Percentiles rank a stretch among this genome's conserved stretches.
phyloP scores from a whole-genome alignment of 2,329 filamentous ascomycete genomes.

The Epichloe typhina region DNA sequence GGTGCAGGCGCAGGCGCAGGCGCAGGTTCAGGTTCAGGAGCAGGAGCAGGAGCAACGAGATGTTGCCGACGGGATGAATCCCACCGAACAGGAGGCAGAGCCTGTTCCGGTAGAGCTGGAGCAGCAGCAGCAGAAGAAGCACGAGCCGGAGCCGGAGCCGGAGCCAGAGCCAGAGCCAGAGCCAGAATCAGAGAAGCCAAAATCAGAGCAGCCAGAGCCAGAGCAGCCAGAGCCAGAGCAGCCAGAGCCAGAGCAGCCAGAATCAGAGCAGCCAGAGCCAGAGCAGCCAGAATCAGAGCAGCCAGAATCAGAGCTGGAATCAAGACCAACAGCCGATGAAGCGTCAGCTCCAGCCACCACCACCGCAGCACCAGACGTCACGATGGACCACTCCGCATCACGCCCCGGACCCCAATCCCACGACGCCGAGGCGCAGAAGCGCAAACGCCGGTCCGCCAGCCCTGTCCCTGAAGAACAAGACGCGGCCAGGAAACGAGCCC shows the following conservation, averaged over 20 bases:
- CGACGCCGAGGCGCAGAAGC: conserved; percentile 41
- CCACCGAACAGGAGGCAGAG: not conserved
- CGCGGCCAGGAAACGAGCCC: conserved; percentile 40
- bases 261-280: no score
- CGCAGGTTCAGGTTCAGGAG: not conserved
- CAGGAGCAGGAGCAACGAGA: no score
- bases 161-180: not conserved
- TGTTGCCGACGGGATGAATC: not conserved
- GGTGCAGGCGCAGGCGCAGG: no score
- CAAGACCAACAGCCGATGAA: not conserved
- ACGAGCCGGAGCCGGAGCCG: not conserved
- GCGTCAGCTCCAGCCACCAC: not conserved
- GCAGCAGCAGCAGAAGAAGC: not conserved
- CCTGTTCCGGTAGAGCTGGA: not conserved
- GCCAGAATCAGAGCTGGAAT: not conserved
- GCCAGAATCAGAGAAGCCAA: not conserved
- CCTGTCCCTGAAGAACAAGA: conserved; percentile 43
- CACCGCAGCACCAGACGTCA: not conserved
- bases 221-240: not conserved
- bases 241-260: not conserved
- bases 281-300: no score
- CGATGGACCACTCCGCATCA: not conserved
- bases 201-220: not conserved
- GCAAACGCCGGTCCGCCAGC: conserved; percentile 53
- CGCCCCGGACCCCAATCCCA: not conserved